Evolutionary conservation across 352 stramenopile species (phyloP), one percentile per base, ranked within the genome.

Genomic region (Blastocystis sp.): DNA sequence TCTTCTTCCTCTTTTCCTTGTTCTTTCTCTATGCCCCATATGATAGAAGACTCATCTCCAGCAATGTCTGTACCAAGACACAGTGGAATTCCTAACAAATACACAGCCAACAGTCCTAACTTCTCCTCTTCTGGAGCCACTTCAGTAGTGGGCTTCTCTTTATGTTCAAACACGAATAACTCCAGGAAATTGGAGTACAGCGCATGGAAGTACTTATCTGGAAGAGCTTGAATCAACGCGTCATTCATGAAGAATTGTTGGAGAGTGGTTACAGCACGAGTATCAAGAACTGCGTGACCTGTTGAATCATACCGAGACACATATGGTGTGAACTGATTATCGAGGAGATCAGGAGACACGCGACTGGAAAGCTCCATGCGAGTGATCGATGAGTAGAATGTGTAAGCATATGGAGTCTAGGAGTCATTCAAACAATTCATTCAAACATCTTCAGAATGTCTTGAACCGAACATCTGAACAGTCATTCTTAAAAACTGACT

Each of bases 171-270:
- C 9, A 65, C 7, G 57, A 65, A 65, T 6, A 37, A 65, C 4
- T 37, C 24, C 6, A 65, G 7, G 14, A 65, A 37, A 16, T 37
- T 29, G 7, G 57, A 65, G 32, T 65, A 65, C 32, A 65, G 14
- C 7, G 4, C 24, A 37, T 46, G 39, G 39, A 46, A 46, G 9
- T 46, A 46, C 9, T 46, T 46, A 65, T 65, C 27, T 11, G 9
- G 57, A 0, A 65, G 57, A 65, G 3, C 3, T 6, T 61, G 54
- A 32, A 61, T n/a, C 3, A 61, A 14, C 3, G 12, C 54, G 12
- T 83, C 46, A 19, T 5, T 51, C 32, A 83, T n/a, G 71, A 83
- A 83, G 11, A 4, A 52, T 37, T 83, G 46, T 56, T 83, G 71
- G 1, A 83, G n/a, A 1, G 71, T 52, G 14, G 21, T 52, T 7